Conservation (phyloP, 805 yeast genomes). For the Candida easanensis region DNA sequence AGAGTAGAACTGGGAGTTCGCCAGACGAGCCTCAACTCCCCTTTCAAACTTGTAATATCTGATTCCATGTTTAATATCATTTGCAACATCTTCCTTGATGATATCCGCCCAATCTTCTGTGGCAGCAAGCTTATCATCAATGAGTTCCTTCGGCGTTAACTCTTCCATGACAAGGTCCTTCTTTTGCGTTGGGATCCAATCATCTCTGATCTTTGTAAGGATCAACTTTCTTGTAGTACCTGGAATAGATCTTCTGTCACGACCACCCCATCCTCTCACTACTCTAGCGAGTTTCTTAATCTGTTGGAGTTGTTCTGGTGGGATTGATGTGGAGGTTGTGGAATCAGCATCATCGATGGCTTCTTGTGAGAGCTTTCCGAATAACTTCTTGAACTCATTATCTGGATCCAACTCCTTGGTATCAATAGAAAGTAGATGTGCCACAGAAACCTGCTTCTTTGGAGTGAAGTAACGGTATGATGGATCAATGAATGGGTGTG, state of each 20-base stretch:
- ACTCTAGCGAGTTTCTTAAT: conserved; percentile 47
- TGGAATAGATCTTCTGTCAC: conserved; percentile 69
- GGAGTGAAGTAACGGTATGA: conserved; percentile 42
- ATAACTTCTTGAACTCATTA: conserved; percentile 63
- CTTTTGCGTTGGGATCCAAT: conserved; percentile 70
- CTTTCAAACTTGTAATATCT: conserved; percentile 54
- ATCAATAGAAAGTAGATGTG: conserved; percentile 43
- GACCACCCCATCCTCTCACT: conserved; percentile 86
- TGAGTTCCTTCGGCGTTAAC: conserved; percentile 37
- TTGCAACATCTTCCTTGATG: conserved; percentile 37
- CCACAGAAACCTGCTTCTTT: conserved; percentile 35
- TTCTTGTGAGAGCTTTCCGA: conserved; percentile 67
- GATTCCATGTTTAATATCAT: conserved; percentile 43
- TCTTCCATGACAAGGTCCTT: conserved; percentile 64
- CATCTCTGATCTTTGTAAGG: conserved; percentile 72
- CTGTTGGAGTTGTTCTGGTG: conserved; percentile 67
- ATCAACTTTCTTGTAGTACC: conserved; percentile 67
- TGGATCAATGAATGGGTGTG: conserved; percentile 30
- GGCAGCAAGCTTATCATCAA: conserved; percentile 32
- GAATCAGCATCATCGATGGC: conserved; percentile 74
- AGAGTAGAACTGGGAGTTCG: conserved; percentile 51
- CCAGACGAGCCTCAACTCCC: conserved; percentile 31
- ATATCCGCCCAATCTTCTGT: conserved; percentile 49
- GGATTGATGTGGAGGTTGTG: conserved; percentile 63
- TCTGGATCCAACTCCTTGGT: conserved; percentile 69